A percentile compares a stretch with the other conserved stretches of the same genome.
Evolutionary conservation across 1,284 basidiomycete genomes (phyloP).

Genomic region (Trametes polyzona): DNA sequence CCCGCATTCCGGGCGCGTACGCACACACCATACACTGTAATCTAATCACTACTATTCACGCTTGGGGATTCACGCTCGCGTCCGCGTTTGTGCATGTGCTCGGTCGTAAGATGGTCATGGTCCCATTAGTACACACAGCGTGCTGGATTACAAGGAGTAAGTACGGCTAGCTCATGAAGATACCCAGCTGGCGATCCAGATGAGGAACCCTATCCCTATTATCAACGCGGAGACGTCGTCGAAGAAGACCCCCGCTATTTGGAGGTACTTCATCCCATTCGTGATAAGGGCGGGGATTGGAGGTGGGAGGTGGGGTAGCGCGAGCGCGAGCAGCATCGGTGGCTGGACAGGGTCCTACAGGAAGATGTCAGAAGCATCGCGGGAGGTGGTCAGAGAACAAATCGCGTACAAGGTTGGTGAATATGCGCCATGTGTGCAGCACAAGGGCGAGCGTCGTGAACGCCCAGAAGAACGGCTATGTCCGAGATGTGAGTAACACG

Average conservation of each 20-base stretch:
- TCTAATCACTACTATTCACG: constrained; percentile 18
- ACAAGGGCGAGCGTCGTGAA: constrained; percentile 72
- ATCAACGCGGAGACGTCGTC: constrained; percentile 70
- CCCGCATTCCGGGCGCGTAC: not conserved
- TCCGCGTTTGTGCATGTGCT: too few relatives aligned
- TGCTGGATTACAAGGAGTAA: constrained; percentile 14
- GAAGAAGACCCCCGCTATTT: constrained; percentile 64
- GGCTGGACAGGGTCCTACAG: constrained; percentile 60
- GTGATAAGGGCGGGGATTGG: constrained; percentile 63
- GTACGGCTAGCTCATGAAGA: constrained; percentile 16
- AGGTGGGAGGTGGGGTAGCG: constrained; percentile 65
- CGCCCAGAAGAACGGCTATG: constrained; percentile 78
- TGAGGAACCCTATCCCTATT: constrained; percentile 63
- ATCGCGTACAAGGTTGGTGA: constrained; percentile 63
- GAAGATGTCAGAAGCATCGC: constrained; percentile 8
- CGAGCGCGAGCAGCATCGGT: constrained; percentile 60
- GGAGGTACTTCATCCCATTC: constrained; percentile 65
- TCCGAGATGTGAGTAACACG: not conserved
- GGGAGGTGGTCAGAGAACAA: not conserved
- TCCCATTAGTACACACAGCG: constrained; percentile 22
- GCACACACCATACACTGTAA: constrained; percentile 13
- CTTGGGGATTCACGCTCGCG: not conserved
- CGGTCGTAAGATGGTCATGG: constrained; percentile 2
- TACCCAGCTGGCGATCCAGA: constrained; percentile 59
- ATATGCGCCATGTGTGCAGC: constrained; percentile 71